phyloP scores from a whole-genome alignment of 176 grass and related monocot species.

The Bothriochloa decipiens region DNA sequence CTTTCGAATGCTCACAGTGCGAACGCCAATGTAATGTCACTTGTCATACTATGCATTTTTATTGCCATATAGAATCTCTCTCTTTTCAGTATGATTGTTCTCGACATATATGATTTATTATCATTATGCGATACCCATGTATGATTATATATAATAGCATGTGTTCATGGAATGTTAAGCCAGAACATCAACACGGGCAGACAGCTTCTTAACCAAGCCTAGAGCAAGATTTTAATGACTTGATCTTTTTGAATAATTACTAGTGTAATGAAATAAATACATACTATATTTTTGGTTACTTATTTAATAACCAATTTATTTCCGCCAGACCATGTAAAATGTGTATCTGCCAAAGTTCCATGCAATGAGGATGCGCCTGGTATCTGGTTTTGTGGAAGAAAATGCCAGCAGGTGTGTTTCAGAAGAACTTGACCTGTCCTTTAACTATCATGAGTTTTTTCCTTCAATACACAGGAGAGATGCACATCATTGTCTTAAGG shows the following conservation, averaged over 20 bases:
- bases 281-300: constrained; percentile 2
- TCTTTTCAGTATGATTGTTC: constrained; percentile 7
- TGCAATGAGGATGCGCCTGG: constrained; percentile 45
- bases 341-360: constrained; percentile 51
- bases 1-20: constrained; percentile 85
- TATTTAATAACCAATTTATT: constrained; percentile 44
- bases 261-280: neutral
- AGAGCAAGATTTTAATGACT: neutral
- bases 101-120: constrained; percentile 28
- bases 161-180: constrained; percentile 18
- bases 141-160: neutral
- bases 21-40: constrained; percentile 70
- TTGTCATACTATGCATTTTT: constrained; percentile 22
- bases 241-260: neutral
- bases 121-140: constrained; percentile 8
- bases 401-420: constrained; percentile 69
- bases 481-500: neutral
- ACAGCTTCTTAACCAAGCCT: constrained; percentile 6
- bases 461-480: neutral
- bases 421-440: constrained; percentile 37
- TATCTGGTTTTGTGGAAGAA: constrained; percentile 81
- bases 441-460: neutral
- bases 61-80: constrained; percentile 28
- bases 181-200: constrained; percentile 26
- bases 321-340: constrained; percentile 79